phyloP scores from a whole-genome alignment of 257 asterid genomes.

The Solanum etuberosum region DNA sequence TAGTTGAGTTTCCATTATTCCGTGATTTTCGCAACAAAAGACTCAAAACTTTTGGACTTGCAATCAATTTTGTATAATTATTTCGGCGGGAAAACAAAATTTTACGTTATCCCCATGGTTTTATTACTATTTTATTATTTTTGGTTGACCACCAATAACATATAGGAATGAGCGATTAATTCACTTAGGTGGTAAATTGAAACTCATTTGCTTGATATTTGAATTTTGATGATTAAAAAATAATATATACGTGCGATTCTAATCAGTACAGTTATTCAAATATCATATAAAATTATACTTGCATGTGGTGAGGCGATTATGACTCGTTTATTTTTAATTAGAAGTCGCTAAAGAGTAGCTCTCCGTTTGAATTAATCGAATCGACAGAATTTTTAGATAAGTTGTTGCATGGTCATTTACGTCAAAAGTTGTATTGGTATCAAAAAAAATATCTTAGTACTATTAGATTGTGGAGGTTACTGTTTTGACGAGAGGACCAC shows the following conservation, averaged over 20 bases:
- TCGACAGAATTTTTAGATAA: neutral
- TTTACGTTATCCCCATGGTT: neutral
- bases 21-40: conserved; percentile 19
- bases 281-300: no score
- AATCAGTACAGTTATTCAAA: no score
- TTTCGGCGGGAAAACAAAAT: neutral
- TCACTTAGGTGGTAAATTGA: neutral
- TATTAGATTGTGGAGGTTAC: neutral
- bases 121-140: neutral
- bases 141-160: neutral
- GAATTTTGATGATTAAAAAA: neutral
- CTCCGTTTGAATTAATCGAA: neutral
- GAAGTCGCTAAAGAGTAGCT: neutral
- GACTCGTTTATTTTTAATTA: neutral
- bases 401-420: neutral
- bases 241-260: no score
- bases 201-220: neutral
- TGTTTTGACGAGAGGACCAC: neutral
- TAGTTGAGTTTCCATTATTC: conserved; percentile 5
- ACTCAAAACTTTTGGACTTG: neutral
- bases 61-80: neutral
- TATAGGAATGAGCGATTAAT: neutral
- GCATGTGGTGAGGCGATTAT: no score
- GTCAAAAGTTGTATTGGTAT: neutral
- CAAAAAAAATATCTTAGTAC: neutral